These are phyloP conservation scores for Auxenochlorella pyrenoidosa DNA, from an alignment of 139 green algal genomes.

Conservation along the genomic window DNA sequence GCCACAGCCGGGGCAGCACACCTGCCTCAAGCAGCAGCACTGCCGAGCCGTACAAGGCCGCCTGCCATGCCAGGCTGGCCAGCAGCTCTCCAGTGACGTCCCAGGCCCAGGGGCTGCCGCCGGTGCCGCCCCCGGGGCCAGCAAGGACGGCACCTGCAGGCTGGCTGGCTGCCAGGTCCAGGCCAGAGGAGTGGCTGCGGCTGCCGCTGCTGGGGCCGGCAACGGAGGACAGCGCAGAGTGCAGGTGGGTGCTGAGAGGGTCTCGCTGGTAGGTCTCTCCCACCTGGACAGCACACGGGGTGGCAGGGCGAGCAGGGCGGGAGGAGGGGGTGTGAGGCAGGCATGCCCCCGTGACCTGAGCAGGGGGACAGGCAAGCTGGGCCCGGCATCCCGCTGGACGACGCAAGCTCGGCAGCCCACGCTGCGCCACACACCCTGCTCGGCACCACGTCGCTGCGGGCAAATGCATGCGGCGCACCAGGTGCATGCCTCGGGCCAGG, in stretches of 20 bases:
- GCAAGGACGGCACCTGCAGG: no score
- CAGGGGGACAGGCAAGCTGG: no score
- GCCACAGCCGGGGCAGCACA: constrained; percentile 6
- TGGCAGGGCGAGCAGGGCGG: not conserved
- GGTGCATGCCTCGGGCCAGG: constrained; percentile 60
- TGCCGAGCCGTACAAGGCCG: constrained; percentile 49
- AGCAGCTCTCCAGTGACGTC: constrained; percentile 29
- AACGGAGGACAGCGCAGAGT: not conserved
- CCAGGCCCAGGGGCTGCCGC: constrained; percentile 15
- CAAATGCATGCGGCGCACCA: not conserved
- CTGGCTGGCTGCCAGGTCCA: not conserved
- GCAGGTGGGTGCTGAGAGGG: not conserved
- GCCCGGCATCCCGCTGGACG: no score
- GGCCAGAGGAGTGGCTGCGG: not conserved
- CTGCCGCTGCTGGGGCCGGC: not conserved
- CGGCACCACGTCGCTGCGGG: no score
- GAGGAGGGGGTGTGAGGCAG: not conserved
- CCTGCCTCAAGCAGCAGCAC: constrained; percentile 61
- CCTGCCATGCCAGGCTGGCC: constrained; percentile 12
- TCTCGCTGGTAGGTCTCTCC: constrained; percentile 9
- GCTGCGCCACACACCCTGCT: no score
- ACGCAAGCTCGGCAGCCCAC: no score
- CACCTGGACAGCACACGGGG: not conserved
- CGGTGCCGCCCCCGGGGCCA: not conserved
- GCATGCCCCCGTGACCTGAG: not conserved